Base-by-base conservation (phyloP, 129 eudicot species). In the Kitagawia praeruptora region DNA sequence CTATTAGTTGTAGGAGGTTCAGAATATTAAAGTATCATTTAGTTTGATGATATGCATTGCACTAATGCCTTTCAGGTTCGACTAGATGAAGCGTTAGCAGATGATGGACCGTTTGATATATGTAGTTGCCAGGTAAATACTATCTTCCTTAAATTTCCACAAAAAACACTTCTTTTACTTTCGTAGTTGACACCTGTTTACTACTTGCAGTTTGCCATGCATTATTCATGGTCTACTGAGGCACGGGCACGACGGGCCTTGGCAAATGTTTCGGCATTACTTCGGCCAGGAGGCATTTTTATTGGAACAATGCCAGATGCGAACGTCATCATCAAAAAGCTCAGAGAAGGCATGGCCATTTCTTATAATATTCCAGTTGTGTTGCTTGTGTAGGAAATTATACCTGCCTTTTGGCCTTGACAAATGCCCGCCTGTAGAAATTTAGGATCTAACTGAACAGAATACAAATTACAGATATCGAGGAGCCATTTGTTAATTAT, bases 271-370 rank as follows among this genome's bases (percentile, higher is more conserved):
- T 95, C 97, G 76, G 91, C 96, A 41, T 95, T 95, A 81, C 99
- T 95, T 87, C 91, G 99, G 41, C 99, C 99, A 14, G 99, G 99
- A 66, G 99, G 99, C 83, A 92, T 89, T 78, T 95, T 95, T 78
- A 90, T 95, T 77, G 99, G 99, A 76, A 95, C 99, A 13, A 92
- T 95, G 99, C 99, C 99, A 77, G 99, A 95, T 87, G 91, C 99
- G 75, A 95, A 95, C 81, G 99, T 95, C 66, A 92, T 95, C 63
- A 79, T 95, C 71, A 95, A 95, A 87, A 95, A 95, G 74, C 92
- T 95, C 45, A 92, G 98, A 92, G 93, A 92, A 95, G 98, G 98
- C 92, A 77, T 78, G 67, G 23, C 31, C 38, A 39, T 25, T 70
- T 7, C 37, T 8, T 82, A 64, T 54, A 5, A 4, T 47, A 39